Base-by-base conservation (phyloP, 192 early-diverging fungal genomes). In the Anaeromyces robustus region DNA sequence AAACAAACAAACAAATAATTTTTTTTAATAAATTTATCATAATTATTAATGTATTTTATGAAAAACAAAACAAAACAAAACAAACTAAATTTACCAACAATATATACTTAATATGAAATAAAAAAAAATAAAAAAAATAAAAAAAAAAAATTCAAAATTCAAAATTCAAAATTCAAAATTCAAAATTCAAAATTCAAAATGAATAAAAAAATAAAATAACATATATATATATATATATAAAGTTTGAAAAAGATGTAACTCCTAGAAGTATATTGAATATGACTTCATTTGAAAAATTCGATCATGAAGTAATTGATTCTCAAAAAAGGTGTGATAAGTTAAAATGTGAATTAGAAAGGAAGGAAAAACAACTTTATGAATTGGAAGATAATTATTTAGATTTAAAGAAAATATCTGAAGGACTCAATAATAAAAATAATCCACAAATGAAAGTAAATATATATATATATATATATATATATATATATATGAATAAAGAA, bases 321-420 rank as follows among this genome's bases (percentile, higher is more conserved):
- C 90, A 91, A 68, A 89, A 89, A 78, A 86, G 88, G 30, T 89
- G 87, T 80, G 90, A 91, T 83, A 88, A 88, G 80, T 78, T 91
- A 77, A 85, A 88, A 79, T 87, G 89, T 26, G 87, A 90, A 52
- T 89, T 86, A 12, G 78, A 88, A 19, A 41, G 77, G 19, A 91
- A 91, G 79, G 86, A 90, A 41, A 81, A 81, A 0, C 85, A 80
- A 34, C 79, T 91, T 29, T 78, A 84, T 39, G 86, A 81, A 30
- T 83, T 88, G 82, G 79, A 77, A 2, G 34, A 31, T 39, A 39
- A 22, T 7, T 39, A 78, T 31, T 34, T n/a, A 5, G 78, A 78
- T 78, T 39, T 34, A n/a, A 34, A 39, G 12, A 31, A 78, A 34
- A 39, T 39, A 29, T 26, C 34, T 6, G 30, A 39, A 29, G 31